Conservation (phyloP, 352 stramenopile genomes). For the Paralagenidium karlingii region DNA sequence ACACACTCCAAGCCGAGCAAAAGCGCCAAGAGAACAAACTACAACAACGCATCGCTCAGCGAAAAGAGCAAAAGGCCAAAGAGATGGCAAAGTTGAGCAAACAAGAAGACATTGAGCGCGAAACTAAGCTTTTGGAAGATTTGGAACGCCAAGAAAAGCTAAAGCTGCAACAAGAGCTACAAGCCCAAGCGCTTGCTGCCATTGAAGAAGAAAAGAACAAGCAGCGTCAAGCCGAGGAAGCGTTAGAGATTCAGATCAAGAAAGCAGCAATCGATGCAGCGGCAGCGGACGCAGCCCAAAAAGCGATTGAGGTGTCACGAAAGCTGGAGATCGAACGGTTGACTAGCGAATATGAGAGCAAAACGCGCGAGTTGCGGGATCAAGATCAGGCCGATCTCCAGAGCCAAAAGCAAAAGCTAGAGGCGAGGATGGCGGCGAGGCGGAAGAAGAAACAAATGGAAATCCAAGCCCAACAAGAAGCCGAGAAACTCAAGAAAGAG, state of each 20-base stretch:
- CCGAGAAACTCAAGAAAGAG: constrained; percentile 3
- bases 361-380: constrained; percentile 34
- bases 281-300: constrained; percentile 21
- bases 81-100: neutral
- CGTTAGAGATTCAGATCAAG: constrained; percentile 3
- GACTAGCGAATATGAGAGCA: constrained; percentile 46
- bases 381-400: constrained; percentile 39
- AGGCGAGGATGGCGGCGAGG: constrained; percentile 57
- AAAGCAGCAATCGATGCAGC: constrained; percentile 19
- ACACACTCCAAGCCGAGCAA: constrained; percentile 36
- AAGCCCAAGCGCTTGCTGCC: constrained; percentile 1
- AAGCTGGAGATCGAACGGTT: constrained; percentile 43
- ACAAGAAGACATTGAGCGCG: constrained; percentile 2
- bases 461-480: constrained; percentile 28
- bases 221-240: constrained; percentile 8
- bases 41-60: constrained; percentile 12
- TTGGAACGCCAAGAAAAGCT: constrained; percentile 3
- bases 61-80: constrained; percentile 2
- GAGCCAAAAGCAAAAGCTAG: constrained; percentile 56
- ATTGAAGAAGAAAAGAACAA: constrained; percentile 7
- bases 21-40: constrained; percentile 50
- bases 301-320: constrained; percentile 30
- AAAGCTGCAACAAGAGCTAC: constrained; percentile 3
- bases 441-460: constrained; percentile 66
- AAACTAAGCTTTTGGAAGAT: constrained; percentile 2